Base-by-base conservation (phyloP, 108 stramenopile species). In the Cyclotella cryptica region DNA sequence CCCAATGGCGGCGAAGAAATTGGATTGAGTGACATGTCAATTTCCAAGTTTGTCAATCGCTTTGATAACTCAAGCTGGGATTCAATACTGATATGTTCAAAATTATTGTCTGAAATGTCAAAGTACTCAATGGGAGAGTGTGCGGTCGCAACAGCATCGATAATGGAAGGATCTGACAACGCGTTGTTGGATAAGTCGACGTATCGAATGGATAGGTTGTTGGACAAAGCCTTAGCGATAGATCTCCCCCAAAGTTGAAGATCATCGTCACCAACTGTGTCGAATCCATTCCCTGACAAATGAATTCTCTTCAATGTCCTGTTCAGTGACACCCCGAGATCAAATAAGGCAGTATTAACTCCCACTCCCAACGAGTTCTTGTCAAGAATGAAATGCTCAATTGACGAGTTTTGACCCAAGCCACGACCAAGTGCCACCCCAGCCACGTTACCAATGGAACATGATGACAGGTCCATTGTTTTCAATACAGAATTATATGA, bases 1-100 rank as follows among this genome's bases (percentile, higher is more conserved):
- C 70, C 70, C 70, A 71, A 55, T 8, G 70, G 70, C 22, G 70
- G 70, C 26, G 70, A 71, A 15, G 70, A 71, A 24, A 71, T 24
- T 58, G 55, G 42, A 71, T 71, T 71, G 6, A 71, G 43, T 24
- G 57, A 59, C 40, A 71, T 58, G 57, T 71, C 57, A 40, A 71
- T 58, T 27, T 71, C 41, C 19, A 71, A 10, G 10, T 54, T 58
- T 45, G 70, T 39, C 35, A 71, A 57, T 45, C 70, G 24, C 41
- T 45, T 43, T 11, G 70, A 29, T 17, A 71, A 41, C 29, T 52
- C 41, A 18, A 71, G 43, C 18, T 71, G 70, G 28, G 70, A 58
- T 43, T 71, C 70, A 17, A 71, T 71, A 39, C 70, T 71, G 28
- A 71, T 71, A 11, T 42, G 19, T 58, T 71, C 70, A 57, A 71